Evolutionary conservation across 140 eudicot species (phyloP), one percentile per base, ranked within the genome.

Genomic region (Senecio squalidus): DNA sequence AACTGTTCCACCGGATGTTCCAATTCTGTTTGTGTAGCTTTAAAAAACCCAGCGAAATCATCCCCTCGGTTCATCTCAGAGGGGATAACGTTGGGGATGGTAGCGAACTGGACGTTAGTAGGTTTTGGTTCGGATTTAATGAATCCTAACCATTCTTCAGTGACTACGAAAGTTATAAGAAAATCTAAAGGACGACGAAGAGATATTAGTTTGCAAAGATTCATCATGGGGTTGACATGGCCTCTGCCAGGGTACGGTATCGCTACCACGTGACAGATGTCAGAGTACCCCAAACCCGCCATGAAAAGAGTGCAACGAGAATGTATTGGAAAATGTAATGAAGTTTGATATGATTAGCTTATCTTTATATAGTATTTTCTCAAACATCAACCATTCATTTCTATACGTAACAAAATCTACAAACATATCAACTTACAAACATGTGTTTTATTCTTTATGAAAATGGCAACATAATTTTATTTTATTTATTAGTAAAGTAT

Each of bases 241-340:
- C 95, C 95, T 49, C 92, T 55, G 24, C 95, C 95, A 6, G 95
- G 91, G 28, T 74, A 86, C 8, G 95, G 95, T 63, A 86, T 41
- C 1, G 84, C 91, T 49, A 82, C 85, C 61, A 79, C 55, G 63
- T 80, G 91, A 78, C 64, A 28, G 63, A 11, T 57, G 44, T 17
- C 13, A 41, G 74, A 51, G 58, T n/a, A 49, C 10, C 33, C 41
- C 27, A 62, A 69, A 18, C 21, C 59, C 24, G 60, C 46, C 67
- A 68, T 68, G 33, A 30, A 27, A 21, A 60, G n/a, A 9, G 59
- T 45, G 30, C 36, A 22, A 47, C n/a, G n/a, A n/a, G n/a, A n/a
- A n/a, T n/a, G n/a, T n/a, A n/a, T n/a, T n/a, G n/a, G n/a, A n/a
- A n/a, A n/a, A n/a, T n/a, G n/a, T n/a, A n/a, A n/a, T n/a, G n/a